Evolutionary conservation across 345 rosid species (phyloP).

Genomic region (Excoecaria agallocha): DNA sequence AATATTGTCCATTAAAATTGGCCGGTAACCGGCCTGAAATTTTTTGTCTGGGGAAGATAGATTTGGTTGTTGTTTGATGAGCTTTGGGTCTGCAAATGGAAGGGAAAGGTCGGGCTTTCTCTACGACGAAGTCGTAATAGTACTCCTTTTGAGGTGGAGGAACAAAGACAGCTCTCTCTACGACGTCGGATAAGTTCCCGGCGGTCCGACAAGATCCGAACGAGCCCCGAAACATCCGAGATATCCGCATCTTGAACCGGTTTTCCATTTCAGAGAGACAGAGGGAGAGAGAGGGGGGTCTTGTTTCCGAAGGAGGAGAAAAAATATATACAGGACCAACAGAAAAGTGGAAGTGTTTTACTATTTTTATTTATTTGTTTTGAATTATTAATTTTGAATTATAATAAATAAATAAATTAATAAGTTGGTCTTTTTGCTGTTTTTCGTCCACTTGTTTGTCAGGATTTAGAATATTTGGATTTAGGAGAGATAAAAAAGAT

Average conservation of each 20-base stretch:
- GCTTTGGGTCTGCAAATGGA: slow-evolving; percentile 42
- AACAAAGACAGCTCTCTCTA: slow-evolving; percentile 38
- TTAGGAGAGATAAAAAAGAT: slow-evolving; percentile 9
- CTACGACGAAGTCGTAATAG: slow-evolving; percentile 1
- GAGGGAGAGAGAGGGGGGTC: too few relatives aligned
- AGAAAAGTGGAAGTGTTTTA: background rate
- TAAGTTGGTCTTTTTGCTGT: slow-evolving; percentile 13
- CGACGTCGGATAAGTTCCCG: slow-evolving; percentile 55
- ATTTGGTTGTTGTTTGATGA: slow-evolving; percentile 24
- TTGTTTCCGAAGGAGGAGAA: too few relatives aligned
- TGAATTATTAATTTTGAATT: background rate
- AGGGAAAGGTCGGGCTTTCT: slow-evolving; percentile 34
- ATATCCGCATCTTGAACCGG: slow-evolving; percentile 53
- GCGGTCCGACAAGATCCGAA: slow-evolving; percentile 52
- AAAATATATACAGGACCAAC: too few relatives aligned
- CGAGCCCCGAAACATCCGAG: slow-evolving; percentile 63
- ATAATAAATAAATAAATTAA: too few relatives aligned
- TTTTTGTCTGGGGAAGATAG: slow-evolving; percentile 29
- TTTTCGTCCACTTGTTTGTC: slow-evolving; percentile 36
- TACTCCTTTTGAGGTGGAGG: slow-evolving; percentile 13
- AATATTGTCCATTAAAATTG: slow-evolving; percentile 14
- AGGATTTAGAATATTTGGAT: slow-evolving; percentile 3
- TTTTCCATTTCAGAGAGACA: slow-evolving; percentile 45
- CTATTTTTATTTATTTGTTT: background rate
- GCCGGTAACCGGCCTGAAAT: slow-evolving; percentile 23